phyloP scores from a whole-genome alignment of 768 basidiomycete species.

The Leucosporidium yakuticum region DNA sequence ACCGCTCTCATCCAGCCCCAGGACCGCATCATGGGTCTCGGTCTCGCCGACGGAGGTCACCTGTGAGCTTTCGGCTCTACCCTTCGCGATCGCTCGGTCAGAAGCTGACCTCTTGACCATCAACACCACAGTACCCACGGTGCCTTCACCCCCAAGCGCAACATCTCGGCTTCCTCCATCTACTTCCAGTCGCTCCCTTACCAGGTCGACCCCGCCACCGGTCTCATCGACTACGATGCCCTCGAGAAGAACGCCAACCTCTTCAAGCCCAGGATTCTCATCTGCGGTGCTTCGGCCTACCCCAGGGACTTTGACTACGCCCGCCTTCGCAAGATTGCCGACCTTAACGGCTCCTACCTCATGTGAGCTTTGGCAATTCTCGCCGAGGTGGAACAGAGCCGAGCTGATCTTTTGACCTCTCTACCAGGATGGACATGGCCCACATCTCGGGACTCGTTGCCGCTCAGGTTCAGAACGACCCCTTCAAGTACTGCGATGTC shows the following conservation, averaged over 20 bases:
- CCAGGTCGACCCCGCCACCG: slow-evolving; percentile 68
- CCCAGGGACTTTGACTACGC: slow-evolving; percentile 97
- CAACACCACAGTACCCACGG: slow-evolving; percentile 66
- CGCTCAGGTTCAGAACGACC: slow-evolving; percentile 78
- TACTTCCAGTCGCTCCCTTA: slow-evolving; percentile 99
- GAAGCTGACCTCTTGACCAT: background rate
- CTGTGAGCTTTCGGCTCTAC: slow-evolving; percentile 37
- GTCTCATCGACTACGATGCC: slow-evolving; percentile 79
- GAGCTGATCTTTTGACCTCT: slow-evolving; percentile 16
- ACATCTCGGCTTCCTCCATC: slow-evolving; percentile 99
- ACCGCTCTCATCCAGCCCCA: slow-evolving; percentile 94
- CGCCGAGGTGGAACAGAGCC: background rate
- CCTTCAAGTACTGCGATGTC: slow-evolving; percentile 94
- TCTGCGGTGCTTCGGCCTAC: slow-evolving; percentile 98
- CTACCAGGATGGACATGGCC: slow-evolving; percentile 70
- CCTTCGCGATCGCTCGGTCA: background rate
- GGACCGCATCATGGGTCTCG: slow-evolving; percentile 97
- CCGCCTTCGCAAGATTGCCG: slow-evolving; percentile 68
- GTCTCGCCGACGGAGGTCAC: slow-evolving; percentile 94
- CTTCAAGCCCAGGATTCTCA: slow-evolving; percentile 90
- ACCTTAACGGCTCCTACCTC: slow-evolving; percentile 82
- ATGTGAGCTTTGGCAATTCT: slow-evolving; percentile 48
- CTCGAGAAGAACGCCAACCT: slow-evolving; percentile 80
- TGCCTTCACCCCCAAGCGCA: slow-evolving; percentile 85
- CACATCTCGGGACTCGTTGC: slow-evolving; percentile 95